These are phyloP conservation scores for Pichia deserticola DNA, from an alignment of 805 yeast species.

Conservation along the genomic window DNA sequence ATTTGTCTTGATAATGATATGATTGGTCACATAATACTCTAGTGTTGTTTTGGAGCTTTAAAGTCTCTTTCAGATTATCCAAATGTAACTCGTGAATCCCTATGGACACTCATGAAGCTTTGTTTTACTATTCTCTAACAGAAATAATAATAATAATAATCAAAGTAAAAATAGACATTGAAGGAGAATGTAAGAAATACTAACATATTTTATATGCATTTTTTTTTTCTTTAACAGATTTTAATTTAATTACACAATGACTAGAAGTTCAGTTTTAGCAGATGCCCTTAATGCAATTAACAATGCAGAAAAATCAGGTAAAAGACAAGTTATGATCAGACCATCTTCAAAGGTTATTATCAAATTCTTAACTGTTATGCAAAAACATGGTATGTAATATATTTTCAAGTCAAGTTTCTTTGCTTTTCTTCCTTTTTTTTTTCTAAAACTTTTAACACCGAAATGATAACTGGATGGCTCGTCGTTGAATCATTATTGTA, in stretches of 20 bases:
- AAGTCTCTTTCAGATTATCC: not conserved
- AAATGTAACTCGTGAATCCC: conserved; percentile 36
- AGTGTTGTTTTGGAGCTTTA: not conserved
- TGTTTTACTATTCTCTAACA: not conserved
- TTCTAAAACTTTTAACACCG: conserved; percentile 40
- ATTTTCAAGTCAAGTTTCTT: not conserved
- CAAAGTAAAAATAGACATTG: no score
- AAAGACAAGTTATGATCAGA: conserved; percentile 97
- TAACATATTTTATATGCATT: no score
- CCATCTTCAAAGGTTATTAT: conserved; percentile 98
- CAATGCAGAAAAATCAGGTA: conserved; percentile 99
- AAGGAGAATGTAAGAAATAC: no score
- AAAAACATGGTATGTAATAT: conserved; percentile 76
- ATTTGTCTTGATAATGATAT: not conserved
- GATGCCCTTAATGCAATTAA: conserved; percentile 97
- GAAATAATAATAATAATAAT: no score
- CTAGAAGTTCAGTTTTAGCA: conserved; percentile 97
- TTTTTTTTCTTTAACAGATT: no score
- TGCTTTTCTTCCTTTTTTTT: not conserved
- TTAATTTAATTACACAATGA: conserved; percentile 42
- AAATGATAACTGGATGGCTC: conserved; percentile 98
- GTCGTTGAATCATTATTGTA: conserved; percentile 45
- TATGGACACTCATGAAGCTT: conserved; percentile 42
- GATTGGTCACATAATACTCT: conserved; percentile 7
- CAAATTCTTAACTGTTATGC: conserved; percentile 96